phyloP scores from a whole-genome alignment of 306 rosid species.

The Quercus rubra region DNA sequence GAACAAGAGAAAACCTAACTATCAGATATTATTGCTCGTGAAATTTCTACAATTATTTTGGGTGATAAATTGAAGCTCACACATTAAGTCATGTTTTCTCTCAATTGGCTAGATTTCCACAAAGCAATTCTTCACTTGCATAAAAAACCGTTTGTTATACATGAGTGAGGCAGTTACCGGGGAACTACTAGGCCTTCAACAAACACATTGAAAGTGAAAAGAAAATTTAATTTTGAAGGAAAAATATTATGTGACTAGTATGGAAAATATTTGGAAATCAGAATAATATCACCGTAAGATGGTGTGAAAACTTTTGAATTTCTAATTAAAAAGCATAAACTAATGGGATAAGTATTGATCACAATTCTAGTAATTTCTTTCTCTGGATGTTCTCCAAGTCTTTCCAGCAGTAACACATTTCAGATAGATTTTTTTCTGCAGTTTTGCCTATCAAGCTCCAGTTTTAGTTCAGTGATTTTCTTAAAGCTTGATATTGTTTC shows the following conservation, averaged over 20 bases:
- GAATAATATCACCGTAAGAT: neutral
- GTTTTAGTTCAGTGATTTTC: neutral
- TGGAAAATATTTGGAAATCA: neutral
- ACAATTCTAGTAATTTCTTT: neutral
- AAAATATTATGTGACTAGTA: neutral
- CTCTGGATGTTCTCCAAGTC: neutral
- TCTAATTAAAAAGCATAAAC: neutral
- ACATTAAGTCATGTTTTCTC: neutral
- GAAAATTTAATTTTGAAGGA: neutral
- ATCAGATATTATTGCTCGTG: neutral
- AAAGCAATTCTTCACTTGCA: neutral
- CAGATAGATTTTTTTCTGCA: neutral
- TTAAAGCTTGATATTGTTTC: neutral
- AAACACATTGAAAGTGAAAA: neutral
- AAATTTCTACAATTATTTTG: neutral
- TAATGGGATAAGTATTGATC: neutral
- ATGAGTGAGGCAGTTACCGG: neutral
- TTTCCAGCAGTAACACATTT: neutral
- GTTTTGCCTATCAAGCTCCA: neutral
- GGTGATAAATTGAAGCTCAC: neutral
- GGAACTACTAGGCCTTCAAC: neutral
- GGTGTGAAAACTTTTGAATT: neutral
- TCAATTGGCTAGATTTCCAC: neutral
- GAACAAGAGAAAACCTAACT: neutral
- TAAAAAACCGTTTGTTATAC: neutral